Evolutionary conservation across 1,284 basidiomycete genomes (phyloP).

Genomic region (Ganoderma sinense): DNA sequence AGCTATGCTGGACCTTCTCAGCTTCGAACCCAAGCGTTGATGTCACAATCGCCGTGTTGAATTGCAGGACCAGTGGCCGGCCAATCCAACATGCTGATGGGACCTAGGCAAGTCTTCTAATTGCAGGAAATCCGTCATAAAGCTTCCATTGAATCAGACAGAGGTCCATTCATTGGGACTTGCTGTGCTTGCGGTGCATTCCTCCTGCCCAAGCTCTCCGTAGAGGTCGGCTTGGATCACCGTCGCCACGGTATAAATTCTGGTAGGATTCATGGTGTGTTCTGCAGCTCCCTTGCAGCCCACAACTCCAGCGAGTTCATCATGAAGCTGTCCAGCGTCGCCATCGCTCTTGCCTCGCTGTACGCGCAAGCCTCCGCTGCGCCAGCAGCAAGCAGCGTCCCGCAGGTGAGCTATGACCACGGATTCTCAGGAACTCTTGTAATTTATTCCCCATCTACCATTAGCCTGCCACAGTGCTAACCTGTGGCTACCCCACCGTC

Average conservation of each 20-base stretch:
- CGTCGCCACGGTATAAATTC: background rate
- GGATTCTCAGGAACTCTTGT: background rate
- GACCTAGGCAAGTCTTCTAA: background rate
- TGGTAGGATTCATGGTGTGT: background rate
- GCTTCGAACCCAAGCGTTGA: background rate
- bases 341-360: background rate
- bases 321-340: background rate
- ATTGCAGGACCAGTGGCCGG: too few relatives aligned
- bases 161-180: background rate
- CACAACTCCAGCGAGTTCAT: background rate
- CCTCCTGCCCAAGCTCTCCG: background rate
- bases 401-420: background rate
- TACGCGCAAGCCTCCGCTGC: background rate
- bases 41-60: too few relatives aligned
- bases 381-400: background rate
- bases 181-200: background rate
- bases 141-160: background rate
- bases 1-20: background rate
- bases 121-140: background rate
- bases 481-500: slow-evolving; percentile 1
- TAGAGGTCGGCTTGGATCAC: background rate
- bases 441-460: background rate
- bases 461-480: background rate
- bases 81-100: background rate
- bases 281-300: background rate